Evolutionary conservation across 2,329 filamentous ascomycete genomes (phyloP).

Genomic region (Pyrenophora seminiperda): DNA sequence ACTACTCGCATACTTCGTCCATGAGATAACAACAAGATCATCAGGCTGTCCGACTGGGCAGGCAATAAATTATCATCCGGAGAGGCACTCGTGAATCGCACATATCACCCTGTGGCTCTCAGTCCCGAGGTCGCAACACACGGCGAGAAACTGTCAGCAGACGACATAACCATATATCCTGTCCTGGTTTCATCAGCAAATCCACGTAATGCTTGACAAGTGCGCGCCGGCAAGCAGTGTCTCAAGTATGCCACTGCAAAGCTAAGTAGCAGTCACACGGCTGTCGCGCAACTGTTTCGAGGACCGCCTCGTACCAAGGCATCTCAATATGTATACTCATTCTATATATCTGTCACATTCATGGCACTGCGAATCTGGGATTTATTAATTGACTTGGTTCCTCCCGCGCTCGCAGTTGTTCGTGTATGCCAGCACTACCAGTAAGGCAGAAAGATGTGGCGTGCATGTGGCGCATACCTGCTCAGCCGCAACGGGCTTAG

Average conservation of each 20-base stretch:
- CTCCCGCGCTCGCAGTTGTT: no score
- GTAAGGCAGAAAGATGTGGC: slow-evolving; percentile 21
- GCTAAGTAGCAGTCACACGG: no score
- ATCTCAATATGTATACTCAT: background rate
- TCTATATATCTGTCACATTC: background rate
- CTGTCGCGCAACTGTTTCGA: no score
- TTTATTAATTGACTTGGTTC: no score
- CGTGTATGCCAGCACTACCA: no score
- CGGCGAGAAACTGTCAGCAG: no score
- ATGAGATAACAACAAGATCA: background rate
- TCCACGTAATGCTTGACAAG: no score
- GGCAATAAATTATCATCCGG: background rate
- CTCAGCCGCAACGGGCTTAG: slow-evolving; percentile 13
- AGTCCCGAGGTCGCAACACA: no score
- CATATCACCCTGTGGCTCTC: background rate
- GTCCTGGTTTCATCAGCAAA: background rate
- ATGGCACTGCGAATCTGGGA: background rate
- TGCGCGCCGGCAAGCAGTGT: no score
- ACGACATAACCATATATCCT: background rate
- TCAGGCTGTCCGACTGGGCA: slow-evolving; percentile 20
- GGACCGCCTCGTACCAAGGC: no score
- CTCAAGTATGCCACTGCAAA: no score
- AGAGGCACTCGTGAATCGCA: slow-evolving; percentile 6
- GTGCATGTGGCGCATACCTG: slow-evolving; percentile 8
- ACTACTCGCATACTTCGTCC: background rate